Percentiles rank a stretch among this genome's conserved stretches.
Conservation (phyloP, 305 asterid species). For the Nicotiana rustica region DNA sequence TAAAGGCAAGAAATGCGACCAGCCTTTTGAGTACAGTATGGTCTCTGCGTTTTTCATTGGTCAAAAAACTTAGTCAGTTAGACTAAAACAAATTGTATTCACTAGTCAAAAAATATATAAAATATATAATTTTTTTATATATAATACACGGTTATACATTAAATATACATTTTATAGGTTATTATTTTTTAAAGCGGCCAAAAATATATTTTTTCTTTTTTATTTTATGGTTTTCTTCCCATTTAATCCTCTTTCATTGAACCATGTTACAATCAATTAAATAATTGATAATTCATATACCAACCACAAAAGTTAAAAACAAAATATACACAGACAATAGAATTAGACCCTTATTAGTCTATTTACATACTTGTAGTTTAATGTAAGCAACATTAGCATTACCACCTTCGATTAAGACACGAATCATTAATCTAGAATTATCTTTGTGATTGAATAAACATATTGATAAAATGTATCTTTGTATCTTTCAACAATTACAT, state of each 20-base stretch:
- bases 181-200: too few relatives aligned
- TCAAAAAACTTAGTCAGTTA: too few relatives aligned
- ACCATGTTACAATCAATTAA: not conserved
- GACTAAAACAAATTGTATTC: too few relatives aligned
- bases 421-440: not conserved
- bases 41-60: not conserved
- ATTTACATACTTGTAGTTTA: not conserved
- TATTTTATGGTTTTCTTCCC: not conserved
- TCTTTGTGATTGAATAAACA: not conserved
- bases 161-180: too few relatives aligned
- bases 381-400: not conserved
- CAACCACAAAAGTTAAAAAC: not conserved
- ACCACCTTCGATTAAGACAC: not conserved
- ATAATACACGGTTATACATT: too few relatives aligned
- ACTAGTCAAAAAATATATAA: too few relatives aligned
- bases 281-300: not conserved
- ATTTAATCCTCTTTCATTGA: not conserved
- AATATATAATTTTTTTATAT: too few relatives aligned
- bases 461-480: too few relatives aligned
- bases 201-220: too few relatives aligned
- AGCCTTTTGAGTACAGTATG: not conserved
- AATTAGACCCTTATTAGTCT: not conserved
- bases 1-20: not conserved
- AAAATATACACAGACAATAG: too few relatives aligned
- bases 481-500: not conserved